Evolutionary conservation across 2,329 filamentous ascomycete genomes (phyloP), one percentile per base, ranked within the genome.

Genomic region (Helicocarpus griseus): DNA sequence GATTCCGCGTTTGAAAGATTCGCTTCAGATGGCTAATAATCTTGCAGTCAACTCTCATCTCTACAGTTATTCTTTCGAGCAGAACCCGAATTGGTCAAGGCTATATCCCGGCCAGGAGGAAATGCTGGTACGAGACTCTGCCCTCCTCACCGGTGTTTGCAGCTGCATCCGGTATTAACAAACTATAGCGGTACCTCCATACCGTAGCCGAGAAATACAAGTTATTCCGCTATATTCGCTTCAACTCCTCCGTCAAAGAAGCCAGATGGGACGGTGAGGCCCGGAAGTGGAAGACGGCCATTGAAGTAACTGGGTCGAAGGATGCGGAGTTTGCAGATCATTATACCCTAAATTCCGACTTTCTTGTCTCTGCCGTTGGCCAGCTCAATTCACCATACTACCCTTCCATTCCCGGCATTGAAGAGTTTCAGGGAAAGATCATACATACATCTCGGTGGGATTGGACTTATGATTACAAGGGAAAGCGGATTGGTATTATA

Each of bases 401-500:
- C 56, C 77, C 77, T 0, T 60, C 70, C 1, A 77, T 80, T 11
- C 64, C 71, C 7, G 77, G 77, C 0, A 50, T 78, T 8, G 64
- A 73, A 0, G 63, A 66, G 5, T 80, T 78, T 52, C 62, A 72
- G 38, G 77, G 77, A 2, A 79, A 77, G 62, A 65, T 72, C 51
- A 79, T 77, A 69, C 79, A 82, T 54, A 77, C 74, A 2, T 77
- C 78, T 4, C 63, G 78, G n/a, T 82, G 79, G 78, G 78, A 82
- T 54, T 80, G 77, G 77, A 76, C 70, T 40, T 79, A 79, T 55
- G 70, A 75, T 47, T 58, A 79, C n/a, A 62, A 65, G 28, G 76
- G 69, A 7, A 81, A 81, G 66, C 73, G 71, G 48, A 73, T 82
- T 38, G 79, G 74, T 0, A 63, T 83, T n/a, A 75, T 83, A 35